A percentile compares a stretch with the other conserved stretches of the same genome.
Evolutionary conservation across 1,139 yeast species (phyloP).

Genomic region (Pichia sp.): DNA sequence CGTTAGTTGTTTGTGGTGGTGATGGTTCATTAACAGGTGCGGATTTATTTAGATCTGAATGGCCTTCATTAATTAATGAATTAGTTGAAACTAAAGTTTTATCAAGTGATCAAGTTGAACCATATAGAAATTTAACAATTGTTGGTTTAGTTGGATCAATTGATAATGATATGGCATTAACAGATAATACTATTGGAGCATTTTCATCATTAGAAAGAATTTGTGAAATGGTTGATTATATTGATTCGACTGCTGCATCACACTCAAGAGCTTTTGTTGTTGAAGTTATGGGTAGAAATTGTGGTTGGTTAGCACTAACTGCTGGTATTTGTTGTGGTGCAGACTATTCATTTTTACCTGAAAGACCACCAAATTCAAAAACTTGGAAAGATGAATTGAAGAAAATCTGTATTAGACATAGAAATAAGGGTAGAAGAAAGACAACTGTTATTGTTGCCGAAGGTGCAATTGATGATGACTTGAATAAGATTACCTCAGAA

Average conservation of each 20-base stretch:
- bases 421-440: constrained; percentile 83
- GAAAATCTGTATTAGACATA: constrained; percentile 62
- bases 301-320: constrained; percentile 98
- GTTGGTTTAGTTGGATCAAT: constrained; percentile 96
- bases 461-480: constrained; percentile 85
- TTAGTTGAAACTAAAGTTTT: constrained; percentile 50
- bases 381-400: constrained; percentile 78
- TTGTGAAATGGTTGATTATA: constrained; percentile 88
- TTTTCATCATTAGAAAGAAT: constrained; percentile 90
- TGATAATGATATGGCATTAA: constrained; percentile 94
- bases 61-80: constrained; percentile 83
- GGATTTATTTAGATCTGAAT: constrained; percentile 83
- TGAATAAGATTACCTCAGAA: constrained; percentile 73
- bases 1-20: constrained; percentile 96
- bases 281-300: constrained; percentile 98
- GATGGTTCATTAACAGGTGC: constrained; percentile 98
- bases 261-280: constrained; percentile 97
- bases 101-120: constrained; percentile 48
- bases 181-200: constrained; percentile 96
- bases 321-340: constrained; percentile 96
- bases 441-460: constrained; percentile 96
- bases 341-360: constrained; percentile 90
- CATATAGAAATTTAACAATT: constrained; percentile 71
- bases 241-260: constrained; percentile 94
- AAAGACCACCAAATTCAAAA: constrained; percentile 63